Conservation (phyloP, 805 yeast species). For the Candida taoyuanica region DNA sequence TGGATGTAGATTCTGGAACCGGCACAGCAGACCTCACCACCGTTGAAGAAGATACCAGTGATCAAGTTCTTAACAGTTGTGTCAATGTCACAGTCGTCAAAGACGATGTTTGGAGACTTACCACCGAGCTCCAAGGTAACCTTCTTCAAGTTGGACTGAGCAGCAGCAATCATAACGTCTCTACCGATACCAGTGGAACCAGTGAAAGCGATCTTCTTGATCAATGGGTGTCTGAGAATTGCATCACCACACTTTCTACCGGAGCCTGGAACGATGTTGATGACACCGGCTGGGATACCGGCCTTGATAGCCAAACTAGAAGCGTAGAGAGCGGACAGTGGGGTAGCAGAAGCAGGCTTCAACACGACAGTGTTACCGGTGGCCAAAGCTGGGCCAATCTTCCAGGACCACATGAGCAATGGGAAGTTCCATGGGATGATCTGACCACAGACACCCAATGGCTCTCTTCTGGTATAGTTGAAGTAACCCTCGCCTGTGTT, state of each 20-base stretch:
- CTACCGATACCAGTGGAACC: conserved; percentile 66
- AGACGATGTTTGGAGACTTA: conserved; percentile 63
- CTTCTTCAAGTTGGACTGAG: conserved; percentile 58
- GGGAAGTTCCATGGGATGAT: conserved; percentile 75
- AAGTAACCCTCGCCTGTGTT: conserved; percentile 48
- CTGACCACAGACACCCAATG: conserved; percentile 68
- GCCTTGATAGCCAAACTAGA: conserved; percentile 51
- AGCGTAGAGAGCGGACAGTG: conserved; percentile 57
- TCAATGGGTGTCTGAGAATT: conserved; percentile 50
- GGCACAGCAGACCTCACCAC: conserved; percentile 69
- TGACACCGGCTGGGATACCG: conserved; percentile 60
- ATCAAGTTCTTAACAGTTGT: conserved; percentile 43
- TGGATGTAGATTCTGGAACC: conserved; percentile 64
- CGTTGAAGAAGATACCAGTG: conserved; percentile 60
- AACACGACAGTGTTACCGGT: conserved; percentile 62
- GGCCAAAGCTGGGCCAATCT: conserved; percentile 62
- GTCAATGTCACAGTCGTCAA: conserved; percentile 53
- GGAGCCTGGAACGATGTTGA: conserved; percentile 58
- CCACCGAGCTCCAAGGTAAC: conserved; percentile 68
- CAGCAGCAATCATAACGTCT: conserved; percentile 54
- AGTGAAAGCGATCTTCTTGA: conserved; percentile 62
- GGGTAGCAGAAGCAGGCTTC: conserved; percentile 64
- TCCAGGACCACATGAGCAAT: conserved; percentile 64
- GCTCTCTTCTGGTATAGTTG: conserved; percentile 56
- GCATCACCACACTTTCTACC: conserved; percentile 59